Percentiles rank a stretch among this genome's conserved stretches.
These are phyloP conservation scores for Ustilago vetiveriae DNA, from an alignment of 1,284 basidiomycete genomes.

Conservation along the genomic window DNA sequence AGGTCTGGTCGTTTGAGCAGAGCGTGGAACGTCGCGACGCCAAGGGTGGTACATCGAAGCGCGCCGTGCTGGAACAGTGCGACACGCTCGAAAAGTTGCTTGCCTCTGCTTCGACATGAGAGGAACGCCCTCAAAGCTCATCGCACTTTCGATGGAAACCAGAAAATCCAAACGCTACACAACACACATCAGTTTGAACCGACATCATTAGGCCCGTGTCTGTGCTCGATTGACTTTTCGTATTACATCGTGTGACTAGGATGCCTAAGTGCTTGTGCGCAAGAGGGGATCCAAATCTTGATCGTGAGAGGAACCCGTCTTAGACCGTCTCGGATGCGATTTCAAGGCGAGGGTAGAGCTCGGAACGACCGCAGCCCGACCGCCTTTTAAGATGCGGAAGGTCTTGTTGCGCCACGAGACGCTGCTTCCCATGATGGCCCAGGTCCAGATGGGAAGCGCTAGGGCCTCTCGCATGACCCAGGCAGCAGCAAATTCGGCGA, in stretches of 20 bases:
- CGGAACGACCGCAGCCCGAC: constrained; percentile 35
- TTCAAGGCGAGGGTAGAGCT: constrained; percentile 3
- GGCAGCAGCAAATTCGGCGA: constrained; percentile 36
- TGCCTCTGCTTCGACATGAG: constrained; percentile 13
- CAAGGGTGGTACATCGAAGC: constrained; percentile 87
- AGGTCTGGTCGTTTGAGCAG: constrained; percentile 65
- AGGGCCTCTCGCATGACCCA: constrained; percentile 61
- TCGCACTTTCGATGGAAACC: too few relatives aligned
- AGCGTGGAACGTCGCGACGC: constrained; percentile 93
- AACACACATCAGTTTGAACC: too few relatives aligned
- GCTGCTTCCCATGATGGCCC: constrained; percentile 60
- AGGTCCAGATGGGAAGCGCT: constrained; percentile 64
- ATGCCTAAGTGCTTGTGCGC: constrained; percentile 5
- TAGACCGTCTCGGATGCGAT: constrained; percentile 4
- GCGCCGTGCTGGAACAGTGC: constrained; percentile 82
- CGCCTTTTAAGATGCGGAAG: constrained; percentile 38
- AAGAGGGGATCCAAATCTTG: constrained; percentile 28
- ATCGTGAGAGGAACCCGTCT: neutral
- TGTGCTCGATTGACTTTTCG: neutral
- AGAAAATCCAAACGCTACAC: too few relatives aligned
- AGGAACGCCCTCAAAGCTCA: neutral
- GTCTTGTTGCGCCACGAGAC: constrained; percentile 47
- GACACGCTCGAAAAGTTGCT: constrained; percentile 53
- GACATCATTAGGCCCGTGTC: too few relatives aligned
- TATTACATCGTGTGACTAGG: neutral